phyloP scores from a whole-genome alignment of 768 basidiomycete genomes.

The Tremella mesenterica region DNA sequence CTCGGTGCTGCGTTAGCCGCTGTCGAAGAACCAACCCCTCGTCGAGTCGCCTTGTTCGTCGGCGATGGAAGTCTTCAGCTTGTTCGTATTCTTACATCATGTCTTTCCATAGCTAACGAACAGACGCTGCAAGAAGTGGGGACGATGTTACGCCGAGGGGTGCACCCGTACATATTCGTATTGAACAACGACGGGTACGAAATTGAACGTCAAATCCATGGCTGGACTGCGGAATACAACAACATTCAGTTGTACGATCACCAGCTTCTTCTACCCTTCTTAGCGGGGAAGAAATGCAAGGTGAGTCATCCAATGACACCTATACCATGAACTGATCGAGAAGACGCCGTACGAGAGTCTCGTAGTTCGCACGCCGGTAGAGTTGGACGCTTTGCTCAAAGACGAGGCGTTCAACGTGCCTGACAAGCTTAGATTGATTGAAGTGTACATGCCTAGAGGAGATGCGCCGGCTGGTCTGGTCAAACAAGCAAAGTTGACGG shows the following conservation, averaged over 20 bases:
- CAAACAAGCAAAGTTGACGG: constrained; percentile 45
- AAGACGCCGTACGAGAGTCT: constrained; percentile 51
- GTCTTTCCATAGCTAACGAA: neutral
- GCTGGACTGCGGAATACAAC: constrained; percentile 56
- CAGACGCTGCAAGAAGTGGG: constrained; percentile 60
- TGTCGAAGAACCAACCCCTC: constrained; percentile 51
- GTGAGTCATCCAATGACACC: constrained; percentile 9
- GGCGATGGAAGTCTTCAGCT: constrained; percentile 48
- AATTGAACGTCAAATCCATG: constrained; percentile 67
- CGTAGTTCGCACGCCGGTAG: constrained; percentile 58
- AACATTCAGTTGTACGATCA: constrained; percentile 67
- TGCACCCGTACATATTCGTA: constrained; percentile 73
- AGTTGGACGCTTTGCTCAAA: constrained; percentile 61
- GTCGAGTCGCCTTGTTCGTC: constrained; percentile 70
- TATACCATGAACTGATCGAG: constrained; percentile 14
- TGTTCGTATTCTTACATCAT: constrained; percentile 12
- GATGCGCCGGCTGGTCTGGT: constrained; percentile 42
- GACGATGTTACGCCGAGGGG: constrained; percentile 63
- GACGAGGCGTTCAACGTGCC: constrained; percentile 57
- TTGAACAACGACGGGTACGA: constrained; percentile 57
- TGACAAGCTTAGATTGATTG: constrained; percentile 49
- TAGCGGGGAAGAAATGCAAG: constrained; percentile 40
- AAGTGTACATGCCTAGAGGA: constrained; percentile 43
- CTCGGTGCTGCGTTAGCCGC: constrained; percentile 77
- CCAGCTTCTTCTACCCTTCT: constrained; percentile 42